Evolutionary conservation across 331 rosid genomes (phyloP), one percentile per base, ranked within the genome.

Genomic region (Telfairia occidentalis): DNA sequence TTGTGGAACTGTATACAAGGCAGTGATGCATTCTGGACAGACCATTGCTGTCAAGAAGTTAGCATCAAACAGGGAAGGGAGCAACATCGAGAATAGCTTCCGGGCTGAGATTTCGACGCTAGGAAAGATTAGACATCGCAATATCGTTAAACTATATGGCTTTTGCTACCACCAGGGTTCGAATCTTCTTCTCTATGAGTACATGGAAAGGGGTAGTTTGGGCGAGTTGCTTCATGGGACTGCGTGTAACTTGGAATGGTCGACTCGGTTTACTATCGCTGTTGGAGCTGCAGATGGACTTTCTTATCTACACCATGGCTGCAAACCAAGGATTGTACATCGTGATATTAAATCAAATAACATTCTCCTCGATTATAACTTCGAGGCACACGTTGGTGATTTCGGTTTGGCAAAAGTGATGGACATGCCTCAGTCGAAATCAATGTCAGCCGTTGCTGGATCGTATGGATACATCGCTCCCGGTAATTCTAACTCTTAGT

Each of bases 401-500:
- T 95, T 95, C 57, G 98, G 98, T 78, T 88, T 95, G 87, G 98
- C 98, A 2, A 95, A 95, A 88, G 96, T 95, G 53, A 84, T 95
- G 79, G 97, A 95, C 84, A 91, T 95, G 98, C 97, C 98, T 28
- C 92, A 87, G 59, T 95, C 97, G 6, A 95, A 91, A 70, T 91
- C 98, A 23, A 89, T 95, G 97, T 95, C 98, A n/a, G 98, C 96
- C 10, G 96, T 95, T 64, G 98, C 98, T 18, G 98, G 98, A 75
- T 95, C 98, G 16, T 95, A 95, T 71, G 98, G 98, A 2, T 95
- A 95, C 79, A 95, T 95, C 74, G 98, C 98, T 76, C 98, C 98
- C 30, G 98, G 98, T 95, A 87, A 78, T 85, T 55, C 7, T 34
- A n/a, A 18, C 40, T 73, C 48, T 53, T 73, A 32, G 9, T 18